phyloP scores from a whole-genome alignment of 805 yeast species.

The Saccharomycopsis sp. region DNA sequence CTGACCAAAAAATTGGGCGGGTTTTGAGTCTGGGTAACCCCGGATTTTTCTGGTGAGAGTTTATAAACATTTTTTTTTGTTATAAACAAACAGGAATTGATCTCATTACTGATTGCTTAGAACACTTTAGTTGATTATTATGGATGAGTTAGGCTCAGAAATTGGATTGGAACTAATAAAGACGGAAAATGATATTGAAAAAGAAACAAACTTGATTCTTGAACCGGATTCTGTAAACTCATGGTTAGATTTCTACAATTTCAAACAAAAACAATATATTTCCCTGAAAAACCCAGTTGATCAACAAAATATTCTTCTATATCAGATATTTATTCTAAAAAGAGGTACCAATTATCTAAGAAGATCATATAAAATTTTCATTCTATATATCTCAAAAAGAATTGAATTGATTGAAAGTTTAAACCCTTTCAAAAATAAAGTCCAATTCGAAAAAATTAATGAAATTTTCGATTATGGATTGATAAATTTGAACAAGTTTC shows the following conservation, averaged over 20 bases:
- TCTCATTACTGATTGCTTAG: no score
- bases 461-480: slow-evolving; percentile 39
- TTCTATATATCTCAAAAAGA: slow-evolving; percentile 34
- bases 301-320: slow-evolving; percentile 21
- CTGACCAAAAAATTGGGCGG: no score
- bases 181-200: slow-evolving; percentile 24
- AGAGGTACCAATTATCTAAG: slow-evolving; percentile 39
- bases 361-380: slow-evolving; percentile 47
- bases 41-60: no score
- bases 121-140: no score
- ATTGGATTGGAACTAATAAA: slow-evolving; percentile 8
- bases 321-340: slow-evolving; percentile 36
- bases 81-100: no score
- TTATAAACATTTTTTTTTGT: no score
- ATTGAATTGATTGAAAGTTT: slow-evolving; percentile 23
- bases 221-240: slow-evolving; percentile 25
- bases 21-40: no score
- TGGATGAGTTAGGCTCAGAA: not conserved
- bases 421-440: slow-evolving; percentile 23
- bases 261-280: slow-evolving; percentile 22
- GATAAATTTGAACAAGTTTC: slow-evolving; percentile 32
- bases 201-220: slow-evolving; percentile 28
- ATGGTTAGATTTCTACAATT: slow-evolving; percentile 38
- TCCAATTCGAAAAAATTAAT: slow-evolving; percentile 29
- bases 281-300: slow-evolving; percentile 15